phyloP scores from a whole-genome alignment of 208 protist species.

The Strigomonas oncopelti region DNA sequence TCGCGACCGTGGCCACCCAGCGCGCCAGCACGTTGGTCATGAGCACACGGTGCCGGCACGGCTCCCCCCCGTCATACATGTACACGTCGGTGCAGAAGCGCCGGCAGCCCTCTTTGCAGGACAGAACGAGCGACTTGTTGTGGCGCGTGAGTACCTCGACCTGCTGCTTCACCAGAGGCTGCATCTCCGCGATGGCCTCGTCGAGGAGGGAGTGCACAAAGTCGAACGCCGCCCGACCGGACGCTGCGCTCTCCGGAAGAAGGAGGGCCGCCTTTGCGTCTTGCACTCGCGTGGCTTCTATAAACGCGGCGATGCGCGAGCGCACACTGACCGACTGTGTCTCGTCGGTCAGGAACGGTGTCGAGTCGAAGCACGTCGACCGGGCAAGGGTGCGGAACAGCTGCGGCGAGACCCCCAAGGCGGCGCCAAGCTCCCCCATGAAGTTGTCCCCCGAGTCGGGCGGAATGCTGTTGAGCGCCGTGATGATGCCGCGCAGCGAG shows the following conservation, averaged over 20 bases:
- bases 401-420: not conserved
- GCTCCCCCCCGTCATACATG: not conserved
- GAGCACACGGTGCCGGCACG: constrained; percentile 1
- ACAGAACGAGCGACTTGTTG: constrained; percentile 5
- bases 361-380: constrained; percentile 4
- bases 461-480: constrained; percentile 16
- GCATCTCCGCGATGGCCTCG: not conserved
- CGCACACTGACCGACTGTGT: not conserved
- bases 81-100: not conserved
- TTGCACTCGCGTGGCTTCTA: not conserved
- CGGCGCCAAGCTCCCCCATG: not conserved
- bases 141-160: not conserved
- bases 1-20: not conserved
- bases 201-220: not conserved
- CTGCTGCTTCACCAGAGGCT: constrained; percentile 5
- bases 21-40: constrained; percentile 1
- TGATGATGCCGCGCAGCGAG: constrained; percentile 12
- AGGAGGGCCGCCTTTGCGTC: not conserved
- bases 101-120: not conserved
- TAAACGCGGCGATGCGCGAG: not conserved
- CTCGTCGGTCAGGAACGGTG: not conserved
- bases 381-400: not conserved
- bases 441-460: constrained; percentile 15
- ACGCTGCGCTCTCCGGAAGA: not conserved
- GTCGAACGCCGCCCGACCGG: not conserved